phyloP scores from a whole-genome alignment of 345 rosid species.

The Salix brachista region DNA sequence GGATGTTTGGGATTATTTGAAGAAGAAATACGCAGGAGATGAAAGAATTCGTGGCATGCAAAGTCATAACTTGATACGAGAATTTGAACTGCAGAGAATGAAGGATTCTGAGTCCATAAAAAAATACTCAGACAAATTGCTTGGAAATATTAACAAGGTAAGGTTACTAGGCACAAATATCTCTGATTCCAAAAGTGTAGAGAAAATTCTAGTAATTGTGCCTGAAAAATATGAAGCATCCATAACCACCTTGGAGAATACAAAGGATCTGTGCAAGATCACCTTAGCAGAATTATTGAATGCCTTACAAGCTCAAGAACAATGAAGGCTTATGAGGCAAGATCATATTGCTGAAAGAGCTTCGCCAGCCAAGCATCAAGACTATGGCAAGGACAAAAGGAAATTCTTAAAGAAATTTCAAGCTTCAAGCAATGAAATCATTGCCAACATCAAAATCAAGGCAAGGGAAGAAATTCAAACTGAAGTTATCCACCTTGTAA shows the following conservation, averaged over 20 bases:
- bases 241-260: not conserved
- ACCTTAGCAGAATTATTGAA: too few relatives aligned
- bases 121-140: not conserved
- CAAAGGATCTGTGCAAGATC: too few relatives aligned
- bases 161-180: accelerated
- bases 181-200: too few relatives aligned
- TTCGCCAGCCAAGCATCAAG: not conserved
- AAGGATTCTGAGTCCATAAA: not conserved
- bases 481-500: too few relatives aligned
- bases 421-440: too few relatives aligned
- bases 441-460: too few relatives aligned
- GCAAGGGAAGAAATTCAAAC: too few relatives aligned
- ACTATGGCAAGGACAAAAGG: not conserved
- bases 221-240: not conserved
- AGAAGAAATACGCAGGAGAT: not conserved
- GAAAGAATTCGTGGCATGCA: not conserved
- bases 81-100: not conserved
- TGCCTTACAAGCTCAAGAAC: not conserved
- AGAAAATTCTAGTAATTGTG: too few relatives aligned
- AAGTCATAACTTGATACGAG: not conserved
- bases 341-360: not conserved
- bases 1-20: not conserved
- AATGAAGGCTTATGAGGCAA: not conserved
- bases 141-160: not conserved
- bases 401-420: not conserved